Evolutionary conservation across 805 yeast genomes (phyloP), one percentile per base, ranked within the genome.

Genomic region (Candida boleticola): DNA sequence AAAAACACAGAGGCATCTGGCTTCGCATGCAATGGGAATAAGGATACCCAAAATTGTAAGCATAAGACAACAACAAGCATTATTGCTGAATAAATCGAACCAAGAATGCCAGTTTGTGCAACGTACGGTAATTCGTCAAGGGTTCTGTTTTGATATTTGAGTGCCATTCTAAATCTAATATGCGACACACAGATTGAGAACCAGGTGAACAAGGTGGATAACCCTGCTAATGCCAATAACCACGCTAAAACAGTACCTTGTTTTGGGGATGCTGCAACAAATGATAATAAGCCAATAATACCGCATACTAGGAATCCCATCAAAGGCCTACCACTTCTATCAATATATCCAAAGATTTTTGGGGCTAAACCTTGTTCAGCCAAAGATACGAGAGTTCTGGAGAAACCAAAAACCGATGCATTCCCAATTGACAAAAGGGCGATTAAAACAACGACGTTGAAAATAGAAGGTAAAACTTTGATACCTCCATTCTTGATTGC

Each of bases 71-170:
- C 51, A 22, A 64, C 36, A 21, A 61, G 53, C 46, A 61, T 54
- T 9, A 56, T 19, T 17, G 54, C 45, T 2, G 61, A 57, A 44
- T 60, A 61, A 38, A 48, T 50, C 1, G 63, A 55, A 9, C 71
- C 71, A 45, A 42, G 39, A 2, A 64, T 30, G 3, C 79, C 81
- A 5, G 80, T 79, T n/a, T 63, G 51, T 27, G 83, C 66, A 38
- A 58, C 59, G 58, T 72, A 82, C 1, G 84, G 85, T 38, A 82
- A 64, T 32, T 79, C 83, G 3, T 58, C 63, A 18, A 67, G 45
- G 5, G 66, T 45, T 42, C 73, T 62, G 20, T 76, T 77, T 45
- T 65, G 71, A 6, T 43, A 43, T 26, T 46, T 53, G 51, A 63
- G 45, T 1, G 63, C 70, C 48, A 52, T 40, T 49, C 71, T 57